A percentile compares a stretch with the other conserved stretches of the same genome.
Conservation (phyloP, 2,329 filamentous ascomycete species). For the Alternaria infectoria region DNA sequence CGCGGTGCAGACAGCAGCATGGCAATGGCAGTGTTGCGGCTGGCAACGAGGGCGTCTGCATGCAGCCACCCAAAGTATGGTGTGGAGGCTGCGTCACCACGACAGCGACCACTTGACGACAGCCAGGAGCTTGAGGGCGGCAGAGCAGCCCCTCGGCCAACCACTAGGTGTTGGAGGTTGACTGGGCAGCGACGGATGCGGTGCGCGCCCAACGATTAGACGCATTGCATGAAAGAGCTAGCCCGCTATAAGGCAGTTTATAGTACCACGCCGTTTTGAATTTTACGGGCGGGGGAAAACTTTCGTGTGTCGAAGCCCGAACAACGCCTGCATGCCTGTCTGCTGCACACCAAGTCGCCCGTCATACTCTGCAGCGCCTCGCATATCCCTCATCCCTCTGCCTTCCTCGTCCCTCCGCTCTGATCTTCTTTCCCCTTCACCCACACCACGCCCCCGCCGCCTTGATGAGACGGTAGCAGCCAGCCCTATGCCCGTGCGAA, state of each 20-base stretch:
- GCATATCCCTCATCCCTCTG: conserved; percentile 20
- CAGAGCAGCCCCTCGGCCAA: conserved; percentile 8
- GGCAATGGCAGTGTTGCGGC: neutral
- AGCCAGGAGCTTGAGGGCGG: neutral
- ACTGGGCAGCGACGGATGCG: conserved; percentile 16
- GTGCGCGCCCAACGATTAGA: conserved; percentile 34
- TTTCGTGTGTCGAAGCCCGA: conserved; percentile 30
- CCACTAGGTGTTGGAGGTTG: conserved; percentile 3
- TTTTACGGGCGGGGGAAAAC: conserved; percentile 30
- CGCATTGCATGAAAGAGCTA: conserved; percentile 32
- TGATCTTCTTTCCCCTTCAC: neutral
- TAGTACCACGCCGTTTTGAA: conserved; percentile 33
- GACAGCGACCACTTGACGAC: neutral
- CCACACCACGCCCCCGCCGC: neutral
- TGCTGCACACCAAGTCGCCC: conserved; percentile 15
- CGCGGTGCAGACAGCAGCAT: neutral
- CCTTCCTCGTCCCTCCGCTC: conserved; percentile 5
- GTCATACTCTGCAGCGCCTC: conserved; percentile 20
- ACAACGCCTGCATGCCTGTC: conserved; percentile 26
- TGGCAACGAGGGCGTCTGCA: conserved; percentile 8
- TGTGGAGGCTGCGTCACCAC: conserved; percentile 17
- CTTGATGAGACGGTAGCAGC: conserved; percentile 19
- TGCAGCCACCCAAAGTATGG: conserved; percentile 5
- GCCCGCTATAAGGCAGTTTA: conserved; percentile 11
- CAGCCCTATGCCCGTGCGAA: conserved; percentile 3